phyloP scores from a whole-genome alignment of 2,329 filamentous ascomycete species.

The Apiospora malaysiana region DNA sequence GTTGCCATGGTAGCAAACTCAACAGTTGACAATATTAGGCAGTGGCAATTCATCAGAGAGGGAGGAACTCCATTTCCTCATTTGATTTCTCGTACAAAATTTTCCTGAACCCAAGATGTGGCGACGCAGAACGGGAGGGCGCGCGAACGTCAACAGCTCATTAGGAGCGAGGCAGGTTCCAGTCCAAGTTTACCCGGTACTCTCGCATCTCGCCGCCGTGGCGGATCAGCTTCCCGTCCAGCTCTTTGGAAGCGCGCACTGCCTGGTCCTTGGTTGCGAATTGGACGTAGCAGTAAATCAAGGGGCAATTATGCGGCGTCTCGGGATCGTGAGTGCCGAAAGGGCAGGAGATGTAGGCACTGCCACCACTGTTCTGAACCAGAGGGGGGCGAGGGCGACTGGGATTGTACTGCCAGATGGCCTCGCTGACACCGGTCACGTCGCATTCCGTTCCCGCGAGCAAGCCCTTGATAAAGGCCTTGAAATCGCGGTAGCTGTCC shows the following conservation, averaged over 20 bases:
- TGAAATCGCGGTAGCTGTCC: not conserved
- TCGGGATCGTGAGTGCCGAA: not conserved
- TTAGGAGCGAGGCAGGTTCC: not conserved
- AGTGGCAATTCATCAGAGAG: not conserved
- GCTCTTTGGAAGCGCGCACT: not conserved
- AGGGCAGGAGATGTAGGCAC: not conserved
- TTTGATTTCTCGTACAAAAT: not conserved
- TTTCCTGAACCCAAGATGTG: not conserved
- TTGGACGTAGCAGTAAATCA: constrained; percentile 14
- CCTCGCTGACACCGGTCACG: not conserved
- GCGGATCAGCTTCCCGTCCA: not conserved
- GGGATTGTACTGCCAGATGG: not conserved
- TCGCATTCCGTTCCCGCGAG: not conserved
- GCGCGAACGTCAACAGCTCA: not conserved
- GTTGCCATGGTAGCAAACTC: not conserved
- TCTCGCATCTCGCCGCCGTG: not conserved
- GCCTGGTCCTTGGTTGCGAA: not conserved
- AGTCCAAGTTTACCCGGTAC: not conserved
- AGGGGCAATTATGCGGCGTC: not conserved
- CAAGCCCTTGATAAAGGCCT: not conserved
- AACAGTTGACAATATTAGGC: not conserved
- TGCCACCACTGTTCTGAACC: no score
- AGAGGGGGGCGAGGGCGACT: not conserved
- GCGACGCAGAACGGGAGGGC: not conserved
- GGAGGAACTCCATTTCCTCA: not conserved